A percentile compares a stretch with the other conserved stretches of the same genome.
Conservation (phyloP, 768 basidiomycete genomes). For the Crepidotus variabilis region DNA sequence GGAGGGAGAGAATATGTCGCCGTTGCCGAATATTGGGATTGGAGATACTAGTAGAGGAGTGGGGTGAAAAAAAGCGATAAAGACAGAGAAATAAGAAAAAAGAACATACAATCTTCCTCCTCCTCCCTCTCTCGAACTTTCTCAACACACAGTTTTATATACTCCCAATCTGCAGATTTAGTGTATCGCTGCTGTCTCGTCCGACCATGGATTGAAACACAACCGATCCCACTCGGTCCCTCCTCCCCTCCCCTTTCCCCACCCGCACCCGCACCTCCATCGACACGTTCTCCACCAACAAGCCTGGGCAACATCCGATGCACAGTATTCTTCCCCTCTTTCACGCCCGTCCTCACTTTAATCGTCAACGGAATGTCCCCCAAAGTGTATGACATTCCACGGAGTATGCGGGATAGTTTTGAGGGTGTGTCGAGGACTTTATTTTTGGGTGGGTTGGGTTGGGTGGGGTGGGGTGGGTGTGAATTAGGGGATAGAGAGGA, state of each 20-base stretch:
- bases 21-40: conserved; percentile 95
- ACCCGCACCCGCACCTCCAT: background rate
- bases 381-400: conserved; percentile 88
- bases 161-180: conserved; percentile 90
- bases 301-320: conserved; percentile 91
- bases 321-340: conserved; percentile 79
- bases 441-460: background rate
- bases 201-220: conserved; percentile 80
- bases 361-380: conserved; percentile 91
- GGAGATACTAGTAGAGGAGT: conserved; percentile 50
- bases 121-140: conserved; percentile 68
- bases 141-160: conserved; percentile 84
- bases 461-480: background rate
- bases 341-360: conserved; percentile 91
- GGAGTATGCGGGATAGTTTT: conserved; percentile 80
- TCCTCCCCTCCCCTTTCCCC: background rate
- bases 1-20: conserved; percentile 88
- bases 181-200: conserved; percentile 94
- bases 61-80: background rate
- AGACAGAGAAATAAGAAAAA: background rate
- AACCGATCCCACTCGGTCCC: conserved; percentile 12
- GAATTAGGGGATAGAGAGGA: background rate
- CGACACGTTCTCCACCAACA: conserved; percentile 27
- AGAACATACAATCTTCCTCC: conserved; percentile 63
- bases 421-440: conserved; percentile 80